Base-by-base conservation (phyloP, 2,329 filamentous ascomycete genomes). In the Colletotrichum sp. region DNA sequence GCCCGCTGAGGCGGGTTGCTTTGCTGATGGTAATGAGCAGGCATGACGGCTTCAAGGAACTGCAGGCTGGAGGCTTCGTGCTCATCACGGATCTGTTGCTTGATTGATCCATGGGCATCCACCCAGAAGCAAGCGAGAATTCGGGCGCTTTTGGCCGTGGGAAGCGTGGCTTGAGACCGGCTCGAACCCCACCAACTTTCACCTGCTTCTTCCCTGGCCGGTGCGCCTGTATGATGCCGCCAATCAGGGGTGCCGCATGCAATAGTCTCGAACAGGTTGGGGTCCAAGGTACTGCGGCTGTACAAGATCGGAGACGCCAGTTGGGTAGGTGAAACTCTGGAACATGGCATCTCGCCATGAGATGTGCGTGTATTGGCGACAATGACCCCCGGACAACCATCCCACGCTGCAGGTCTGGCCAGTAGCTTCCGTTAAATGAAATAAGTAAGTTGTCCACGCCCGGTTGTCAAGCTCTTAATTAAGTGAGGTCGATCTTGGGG, bases 71-170 rank as follows among this genome's bases (percentile, higher is more conserved):
- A 68, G 69, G 34, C 70, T 75, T 66, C 44, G 55, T 71, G 63
- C 44, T 75, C 61, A 63, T 71, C 66, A 67, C 75, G 71, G 71
- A 75, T 75, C 71, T 57, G 71, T 75, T 77, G 66, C 75, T 77
- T 39, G 75, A 67, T 67, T 75, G 71, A 77, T 67, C 67, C 55
- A 29, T 66, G 67, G 70, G 22, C 66, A 67, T 62, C 61, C 66
- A 77, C 52, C 29, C 16, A 61, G 27, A 57, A 71, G 55, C 66
- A 55, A 70, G 66, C 67, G 71, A 75, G 64, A 73, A 76, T 76
- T 76, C 59, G 64, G 73, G 73, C 74, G 64, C 32, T 64, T 39
- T 63, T 39, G 55, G 22, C 55, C 63, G 52, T 73, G 52, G 52
- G 29, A 62, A 67, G 55, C 62, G 70, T 75, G 74, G 65, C 65